These are phyloP conservation scores for Paramyrothecium sp. DNA, from an alignment of 2,329 filamentous ascomycete genomes.

Conservation along the genomic window DNA sequence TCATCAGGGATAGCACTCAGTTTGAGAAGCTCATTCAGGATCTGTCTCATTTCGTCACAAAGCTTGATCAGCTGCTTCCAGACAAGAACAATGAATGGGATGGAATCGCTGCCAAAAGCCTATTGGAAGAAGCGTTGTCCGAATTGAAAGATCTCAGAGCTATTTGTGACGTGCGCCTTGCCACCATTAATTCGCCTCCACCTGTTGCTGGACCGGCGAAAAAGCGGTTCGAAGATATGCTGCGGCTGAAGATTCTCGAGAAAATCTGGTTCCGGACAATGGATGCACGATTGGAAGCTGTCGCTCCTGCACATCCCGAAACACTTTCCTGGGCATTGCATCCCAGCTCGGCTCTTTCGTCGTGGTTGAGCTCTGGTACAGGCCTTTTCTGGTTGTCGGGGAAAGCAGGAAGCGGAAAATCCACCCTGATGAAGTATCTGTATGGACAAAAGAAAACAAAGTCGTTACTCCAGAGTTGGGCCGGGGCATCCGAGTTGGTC, in stretches of 20 bases:
- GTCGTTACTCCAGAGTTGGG: neutral
- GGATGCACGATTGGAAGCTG: neutral
- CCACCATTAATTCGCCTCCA: neutral
- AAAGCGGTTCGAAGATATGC: neutral
- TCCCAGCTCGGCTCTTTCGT: neutral
- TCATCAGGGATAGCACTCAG: slow-evolving; percentile 1
- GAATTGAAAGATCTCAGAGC: neutral
- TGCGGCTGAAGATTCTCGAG: neutral
- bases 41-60: neutral
- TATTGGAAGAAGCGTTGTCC: neutral
- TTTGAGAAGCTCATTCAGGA: slow-evolving; percentile 1
- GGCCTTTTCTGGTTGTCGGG: slow-evolving; percentile 6
- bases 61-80: neutral
- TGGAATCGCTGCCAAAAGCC: neutral
- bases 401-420: slow-evolving; percentile 6
- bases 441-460: neutral
- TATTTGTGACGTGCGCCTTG: neutral
- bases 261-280: slow-evolving; percentile 1
- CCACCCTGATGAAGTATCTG: slow-evolving; percentile 4
- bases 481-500: neutral
- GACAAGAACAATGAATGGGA: neutral
- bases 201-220: neutral
- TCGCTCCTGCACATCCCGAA: neutral
- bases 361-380: neutral
- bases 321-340: neutral